Conservation (phyloP, 495 filamentous ascomycete species). For the Talaromyces stipitatus region DNA sequence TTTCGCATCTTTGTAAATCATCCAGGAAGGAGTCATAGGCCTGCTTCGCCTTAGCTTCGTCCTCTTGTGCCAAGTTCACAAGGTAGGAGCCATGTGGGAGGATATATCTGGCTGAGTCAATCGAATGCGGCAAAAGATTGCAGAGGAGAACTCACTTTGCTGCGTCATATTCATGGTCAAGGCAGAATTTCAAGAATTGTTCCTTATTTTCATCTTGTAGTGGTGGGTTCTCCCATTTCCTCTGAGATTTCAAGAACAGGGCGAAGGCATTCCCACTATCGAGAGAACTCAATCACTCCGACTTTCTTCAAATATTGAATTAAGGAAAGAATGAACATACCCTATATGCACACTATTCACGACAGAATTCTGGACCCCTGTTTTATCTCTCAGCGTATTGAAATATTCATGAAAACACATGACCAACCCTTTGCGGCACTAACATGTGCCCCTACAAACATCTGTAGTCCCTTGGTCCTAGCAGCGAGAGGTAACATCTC, state of each 20-base stretch:
- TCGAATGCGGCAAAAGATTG: neutral
- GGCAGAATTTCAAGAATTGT: slow-evolving; percentile 58
- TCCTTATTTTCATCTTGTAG: slow-evolving; percentile 58
- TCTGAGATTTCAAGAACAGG: slow-evolving; percentile 89
- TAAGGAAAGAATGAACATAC: slow-evolving; percentile 17
- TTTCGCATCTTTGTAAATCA: slow-evolving; percentile 80
- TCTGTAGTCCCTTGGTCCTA: slow-evolving; percentile 61
- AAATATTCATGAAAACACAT: neutral
- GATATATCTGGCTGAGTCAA: slow-evolving; percentile 44
- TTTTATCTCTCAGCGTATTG: neutral
- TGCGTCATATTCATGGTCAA: slow-evolving; percentile 65
- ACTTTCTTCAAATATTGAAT: neutral
- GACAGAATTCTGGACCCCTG: slow-evolving; percentile 84
- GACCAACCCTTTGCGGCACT: slow-evolving; percentile 72
- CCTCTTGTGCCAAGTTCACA: slow-evolving; percentile 84
- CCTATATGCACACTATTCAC: slow-evolving; percentile 72
- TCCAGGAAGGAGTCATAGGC: slow-evolving; percentile 83
- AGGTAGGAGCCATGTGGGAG: slow-evolving; percentile 94
- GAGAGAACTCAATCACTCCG: slow-evolving; percentile 9
- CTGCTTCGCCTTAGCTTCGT: slow-evolving; percentile 72
- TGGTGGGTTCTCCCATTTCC: slow-evolving; percentile 86
- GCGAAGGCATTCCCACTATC: slow-evolving; percentile 81
- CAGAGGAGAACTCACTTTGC: slow-evolving; percentile 34
- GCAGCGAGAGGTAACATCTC: slow-evolving; percentile 58
- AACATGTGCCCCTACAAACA: slow-evolving; percentile 90